phyloP scores from a whole-genome alignment of 2,329 filamentous ascomycete genomes.

The Fonsecaea erecta region DNA sequence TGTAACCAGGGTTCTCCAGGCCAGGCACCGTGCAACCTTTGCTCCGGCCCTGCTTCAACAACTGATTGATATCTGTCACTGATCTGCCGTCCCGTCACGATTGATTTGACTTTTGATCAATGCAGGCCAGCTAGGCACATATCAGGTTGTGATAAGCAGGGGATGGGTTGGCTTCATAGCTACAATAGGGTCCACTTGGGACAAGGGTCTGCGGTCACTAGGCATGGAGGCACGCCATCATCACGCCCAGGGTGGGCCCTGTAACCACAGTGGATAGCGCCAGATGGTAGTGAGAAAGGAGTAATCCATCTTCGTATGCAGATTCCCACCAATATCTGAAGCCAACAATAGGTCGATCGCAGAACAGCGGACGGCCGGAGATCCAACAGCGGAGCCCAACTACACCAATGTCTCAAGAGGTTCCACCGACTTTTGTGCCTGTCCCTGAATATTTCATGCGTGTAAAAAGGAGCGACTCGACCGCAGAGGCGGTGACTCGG shows the following conservation, averaged over 20 bases:
- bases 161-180: neutral
- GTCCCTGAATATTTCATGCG: neutral
- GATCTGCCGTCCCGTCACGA: too few relatives aligned
- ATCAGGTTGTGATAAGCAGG: conserved; percentile 1
- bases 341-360: neutral
- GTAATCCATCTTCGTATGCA: neutral
- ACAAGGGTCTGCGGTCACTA: neutral
- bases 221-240: neutral
- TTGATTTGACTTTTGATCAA: conserved; percentile 1
- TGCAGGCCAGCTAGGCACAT: neutral
- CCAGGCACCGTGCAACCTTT: conserved; percentile 3
- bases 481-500: neutral
- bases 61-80: too few relatives aligned
- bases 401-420: conserved; percentile 18
- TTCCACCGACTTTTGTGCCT: conserved; percentile 14
- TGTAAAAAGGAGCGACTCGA: neutral
- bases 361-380: conserved; percentile 5
- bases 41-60: too few relatives aligned
- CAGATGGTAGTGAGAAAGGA: neutral
- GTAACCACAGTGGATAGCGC: neutral
- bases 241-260: neutral
- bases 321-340: neutral
- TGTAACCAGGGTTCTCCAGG: neutral
- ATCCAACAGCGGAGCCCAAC: conserved; percentile 10
- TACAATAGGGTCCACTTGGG: neutral